These are phyloP conservation scores for Camelina neglecta DNA, from an alignment of 345 rosid species.

Conservation along the genomic window DNA sequence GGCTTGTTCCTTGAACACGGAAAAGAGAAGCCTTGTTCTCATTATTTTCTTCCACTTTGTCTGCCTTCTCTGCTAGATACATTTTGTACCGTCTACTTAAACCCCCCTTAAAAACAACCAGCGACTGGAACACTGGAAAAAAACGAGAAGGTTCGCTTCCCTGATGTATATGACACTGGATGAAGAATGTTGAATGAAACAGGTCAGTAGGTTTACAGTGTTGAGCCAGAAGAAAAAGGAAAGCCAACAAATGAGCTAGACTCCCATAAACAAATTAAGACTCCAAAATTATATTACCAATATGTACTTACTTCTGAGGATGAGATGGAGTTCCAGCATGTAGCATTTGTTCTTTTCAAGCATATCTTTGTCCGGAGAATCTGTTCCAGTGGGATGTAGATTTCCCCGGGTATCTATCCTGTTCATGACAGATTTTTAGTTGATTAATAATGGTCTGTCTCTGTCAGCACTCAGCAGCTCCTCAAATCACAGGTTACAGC, in stretches of 20 bases:
- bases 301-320: conserved; percentile 62
- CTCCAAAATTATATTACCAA: not conserved
- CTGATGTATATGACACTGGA: conserved; percentile 71
- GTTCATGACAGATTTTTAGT: conserved; percentile 41
- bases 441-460: conserved; percentile 5
- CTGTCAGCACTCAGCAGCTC: not conserved
- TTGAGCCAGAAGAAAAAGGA: conserved; percentile 1
- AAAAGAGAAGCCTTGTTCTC: conserved; percentile 61
- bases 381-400: conserved; percentile 54
- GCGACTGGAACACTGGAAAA: conserved; percentile 58
- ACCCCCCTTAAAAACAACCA: conserved; percentile 77
- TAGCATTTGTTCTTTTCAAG: conserved; percentile 76
- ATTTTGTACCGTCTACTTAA: conserved; percentile 58
- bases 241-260: conserved; percentile 19
- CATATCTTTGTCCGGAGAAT: conserved; percentile 56
- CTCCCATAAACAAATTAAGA: conserved; percentile 36
- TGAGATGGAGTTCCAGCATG: conserved; percentile 76
- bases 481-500: not conserved
- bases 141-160: conserved; percentile 72
- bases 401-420: conserved; percentile 70
- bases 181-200: conserved; percentile 11
- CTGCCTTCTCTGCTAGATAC: conserved; percentile 51
- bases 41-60: conserved; percentile 54
- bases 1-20: conserved; percentile 72
- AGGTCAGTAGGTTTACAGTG: conserved; percentile 1